Percentiles rank a stretch among this genome's conserved stretches.
Evolutionary conservation across 2,329 filamentous ascomycete species (phyloP).

Genomic region (Bimuria novae-zelandiae): DNA sequence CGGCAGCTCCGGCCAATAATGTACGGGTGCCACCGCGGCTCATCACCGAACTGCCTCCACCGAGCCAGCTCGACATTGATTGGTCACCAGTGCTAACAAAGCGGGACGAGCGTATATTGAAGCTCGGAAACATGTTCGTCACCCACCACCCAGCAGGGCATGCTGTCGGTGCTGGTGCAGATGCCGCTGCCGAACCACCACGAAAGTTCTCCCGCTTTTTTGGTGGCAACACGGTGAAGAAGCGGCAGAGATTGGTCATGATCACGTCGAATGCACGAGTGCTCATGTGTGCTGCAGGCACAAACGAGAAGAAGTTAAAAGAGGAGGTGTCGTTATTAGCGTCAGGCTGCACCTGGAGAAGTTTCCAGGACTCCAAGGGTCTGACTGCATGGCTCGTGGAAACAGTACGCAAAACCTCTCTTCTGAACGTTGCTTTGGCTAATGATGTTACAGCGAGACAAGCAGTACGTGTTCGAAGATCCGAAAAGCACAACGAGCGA

Average conservation of each 20-base stretch:
- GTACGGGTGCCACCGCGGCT: conserved; percentile 68
- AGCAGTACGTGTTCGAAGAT: conserved; percentile 93
- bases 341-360: conserved; percentile 77
- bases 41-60: conserved; percentile 95
- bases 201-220: conserved; percentile 95
- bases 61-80: conserved; percentile 94
- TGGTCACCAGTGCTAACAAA: conserved; percentile 95
- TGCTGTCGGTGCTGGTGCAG: conserved; percentile 72
- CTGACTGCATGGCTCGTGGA: conserved; percentile 88
- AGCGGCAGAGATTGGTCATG: conserved; percentile 90
- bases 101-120: conserved; percentile 91
- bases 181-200: conserved; percentile 61
- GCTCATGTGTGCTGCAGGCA: conserved; percentile 85
- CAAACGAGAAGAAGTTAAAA: conserved; percentile 95
- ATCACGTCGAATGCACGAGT: conserved; percentile 90
- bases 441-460: conserved; percentile 68
- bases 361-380: conserved; percentile 82
- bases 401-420: conserved; percentile 68
- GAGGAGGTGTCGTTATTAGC: conserved; percentile 84
- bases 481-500: conserved; percentile 72
- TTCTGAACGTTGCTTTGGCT: neutral
- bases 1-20: conserved; percentile 26
- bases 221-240: conserved; percentile 87
- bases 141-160: conserved; percentile 77
- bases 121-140: conserved; percentile 88